phyloP scores from a whole-genome alignment of 2,329 filamentous ascomycete species.

The Aureobasidium leucospermi region DNA sequence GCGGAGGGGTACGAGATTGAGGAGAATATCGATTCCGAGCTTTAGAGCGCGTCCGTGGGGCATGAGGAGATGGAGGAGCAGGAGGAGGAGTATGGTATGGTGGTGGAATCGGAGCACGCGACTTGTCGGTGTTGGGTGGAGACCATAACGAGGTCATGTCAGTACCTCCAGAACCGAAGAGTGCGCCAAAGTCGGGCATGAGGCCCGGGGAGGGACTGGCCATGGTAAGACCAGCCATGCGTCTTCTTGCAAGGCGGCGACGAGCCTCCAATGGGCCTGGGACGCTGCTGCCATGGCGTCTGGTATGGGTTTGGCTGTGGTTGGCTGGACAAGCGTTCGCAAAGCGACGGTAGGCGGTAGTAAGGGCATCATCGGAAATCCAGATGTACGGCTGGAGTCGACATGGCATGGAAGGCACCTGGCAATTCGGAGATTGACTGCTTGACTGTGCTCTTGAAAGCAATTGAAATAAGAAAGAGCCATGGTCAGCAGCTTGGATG shows the following conservation, averaged over 20 bases:
- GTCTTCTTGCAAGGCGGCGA: constrained; percentile 47
- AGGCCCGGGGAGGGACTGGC: constrained; percentile 15
- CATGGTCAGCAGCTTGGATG: neutral
- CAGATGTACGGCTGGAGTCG: constrained; percentile 35
- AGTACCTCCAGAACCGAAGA: constrained; percentile 22
- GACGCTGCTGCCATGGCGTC: constrained; percentile 52
- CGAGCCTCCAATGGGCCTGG: constrained; percentile 57
- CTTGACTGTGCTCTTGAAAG: neutral
- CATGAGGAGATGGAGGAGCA: neutral
- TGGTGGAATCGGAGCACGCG: neutral
- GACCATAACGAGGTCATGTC: constrained; percentile 7
- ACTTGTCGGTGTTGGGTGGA: neutral
- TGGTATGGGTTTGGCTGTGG: constrained; percentile 22
- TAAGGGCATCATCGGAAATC: constrained; percentile 52
- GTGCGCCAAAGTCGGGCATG: constrained; percentile 23
- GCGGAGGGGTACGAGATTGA: neutral
- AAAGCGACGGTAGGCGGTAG: constrained; percentile 45
- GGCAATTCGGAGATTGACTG: neutral
- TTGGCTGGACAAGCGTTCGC: constrained; percentile 37
- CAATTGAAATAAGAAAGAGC: neutral
- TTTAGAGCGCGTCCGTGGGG: too few relatives aligned
- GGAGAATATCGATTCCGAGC: neutral
- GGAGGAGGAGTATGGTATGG: neutral
- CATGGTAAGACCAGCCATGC: constrained; percentile 44
- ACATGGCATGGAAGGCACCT: constrained; percentile 20